Evolutionary conservation across 371 early-diverging fungal genomes (phyloP).

Genomic region (Zychaea mexicana): DNA sequence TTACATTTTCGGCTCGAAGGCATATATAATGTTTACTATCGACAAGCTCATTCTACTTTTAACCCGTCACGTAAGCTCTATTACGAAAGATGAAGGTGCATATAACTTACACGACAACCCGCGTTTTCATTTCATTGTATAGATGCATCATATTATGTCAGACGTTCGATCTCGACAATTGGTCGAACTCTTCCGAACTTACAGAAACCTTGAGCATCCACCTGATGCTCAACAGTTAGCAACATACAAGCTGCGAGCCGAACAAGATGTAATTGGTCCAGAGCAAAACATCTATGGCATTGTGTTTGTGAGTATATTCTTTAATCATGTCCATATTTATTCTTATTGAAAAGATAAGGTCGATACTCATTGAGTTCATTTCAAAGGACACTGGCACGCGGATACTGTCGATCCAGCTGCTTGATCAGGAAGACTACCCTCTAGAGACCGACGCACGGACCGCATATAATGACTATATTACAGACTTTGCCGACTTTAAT

Average conservation of each 20-base stretch:
- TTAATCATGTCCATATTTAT: not conserved
- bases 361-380: no score
- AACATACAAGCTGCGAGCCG: constrained; percentile 73
- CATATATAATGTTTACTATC: constrained; percentile 82
- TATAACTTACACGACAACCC: no score
- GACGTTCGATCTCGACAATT: constrained; percentile 22
- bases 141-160: constrained; percentile 19
- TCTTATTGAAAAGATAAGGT: no score
- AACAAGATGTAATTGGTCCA: constrained; percentile 57
- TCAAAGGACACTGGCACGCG: constrained; percentile 49
- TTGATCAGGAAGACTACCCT: constrained; percentile 75
- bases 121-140: not conserved
- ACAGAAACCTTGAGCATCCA: constrained; percentile 14
- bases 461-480: constrained; percentile 87
- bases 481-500: constrained; percentile 76
- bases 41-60: constrained; percentile 77
- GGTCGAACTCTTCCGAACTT: constrained; percentile 28
- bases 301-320: constrained; percentile 65
- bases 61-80: constrained; percentile 68
- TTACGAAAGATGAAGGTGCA: not conserved
- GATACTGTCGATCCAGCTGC: constrained; percentile 75
- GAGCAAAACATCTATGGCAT: constrained; percentile 79
- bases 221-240: constrained; percentile 16
- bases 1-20: constrained; percentile 80
- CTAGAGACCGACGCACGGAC: constrained; percentile 61